Base-by-base conservation (phyloP, 352 stramenopile species). In the Phytophthora pinifolia region DNA sequence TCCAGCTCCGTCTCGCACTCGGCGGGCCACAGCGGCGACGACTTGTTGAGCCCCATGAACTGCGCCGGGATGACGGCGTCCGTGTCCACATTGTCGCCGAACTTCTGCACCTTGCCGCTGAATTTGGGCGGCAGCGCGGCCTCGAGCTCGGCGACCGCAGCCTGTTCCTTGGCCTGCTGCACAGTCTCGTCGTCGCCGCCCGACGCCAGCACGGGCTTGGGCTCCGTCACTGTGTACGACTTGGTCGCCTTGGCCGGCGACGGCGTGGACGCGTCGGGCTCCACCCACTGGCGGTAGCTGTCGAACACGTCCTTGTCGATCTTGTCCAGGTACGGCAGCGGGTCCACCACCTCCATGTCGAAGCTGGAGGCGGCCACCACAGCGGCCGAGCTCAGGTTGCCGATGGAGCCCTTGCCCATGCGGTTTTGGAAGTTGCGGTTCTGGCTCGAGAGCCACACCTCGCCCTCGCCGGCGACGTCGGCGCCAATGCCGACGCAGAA, bases 391-490 rank as follows among this genome's bases (percentile, higher is more conserved):
- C 62, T 76, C 37, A 92, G 51, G 62, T 92, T 88, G 9, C 78
- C 83, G 32, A 92, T 89, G 7, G 76, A 86, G n/a, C 83, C 83
- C 48, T 75, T 85, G 54, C 83, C 83, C 83, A 92, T 92, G 34
- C 83, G 83, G 63, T 92, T 92, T 54, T 77, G 80, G 60, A 89
- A 92, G 74, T 92, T 92, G 45, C 83, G 80, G 74, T 92, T 92
- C 65, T 92, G 83, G 36, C 75, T 88, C 18, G 72, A 86, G 18
- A 92, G 75, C 83, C 83, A 92, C 46, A 92, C 83, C 32, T 92
- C 83, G 51, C 59, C 66, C 38, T 89, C 80, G 0, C 65, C 79
- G 9, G 83, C 83, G 0, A 92, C 83, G 48, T 92, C 83, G 10
- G 83, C 83, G 25, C 76, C 83, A 54, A 92, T 92, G 13, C 83